These are phyloP conservation scores for Draba incana DNA, from an alignment of 345 rosid species.

Conservation along the genomic window DNA sequence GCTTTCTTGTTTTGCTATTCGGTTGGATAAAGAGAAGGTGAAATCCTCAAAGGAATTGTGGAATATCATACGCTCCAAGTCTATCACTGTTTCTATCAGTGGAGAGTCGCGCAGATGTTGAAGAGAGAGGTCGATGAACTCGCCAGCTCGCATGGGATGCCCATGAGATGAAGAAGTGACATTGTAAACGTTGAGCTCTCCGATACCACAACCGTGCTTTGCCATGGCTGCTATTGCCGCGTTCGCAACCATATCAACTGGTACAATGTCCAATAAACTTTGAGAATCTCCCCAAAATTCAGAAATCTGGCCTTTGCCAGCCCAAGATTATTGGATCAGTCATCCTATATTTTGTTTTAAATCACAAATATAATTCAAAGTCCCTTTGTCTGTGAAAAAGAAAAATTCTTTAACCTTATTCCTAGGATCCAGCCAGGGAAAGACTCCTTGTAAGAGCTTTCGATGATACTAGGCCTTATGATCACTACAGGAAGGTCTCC, in stretches of 20 bases:
- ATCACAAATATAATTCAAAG: neutral
- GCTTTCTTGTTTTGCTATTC: slow-evolving; percentile 17
- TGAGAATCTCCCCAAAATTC: slow-evolving; percentile 35
- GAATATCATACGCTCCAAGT: neutral
- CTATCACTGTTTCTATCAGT: neutral
- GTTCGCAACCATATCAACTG: slow-evolving; percentile 41
- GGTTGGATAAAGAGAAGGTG: slow-evolving; percentile 19
- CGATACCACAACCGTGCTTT: slow-evolving; percentile 23
- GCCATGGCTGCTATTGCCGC: slow-evolving; percentile 39
- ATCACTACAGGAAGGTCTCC: slow-evolving; percentile 56
- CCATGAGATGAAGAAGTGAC: slow-evolving; percentile 29
- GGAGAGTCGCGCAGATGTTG: slow-evolving; percentile 25
- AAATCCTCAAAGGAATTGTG: slow-evolving; percentile 28
- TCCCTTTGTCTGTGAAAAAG: neutral
- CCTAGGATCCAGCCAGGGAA: slow-evolving; percentile 98
- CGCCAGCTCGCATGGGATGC: slow-evolving; percentile 21
- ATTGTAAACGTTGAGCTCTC: slow-evolving; percentile 28
- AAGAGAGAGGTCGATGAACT: neutral
- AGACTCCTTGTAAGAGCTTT: slow-evolving; percentile 84
- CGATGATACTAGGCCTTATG: slow-evolving; percentile 65
- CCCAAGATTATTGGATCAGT: slow-evolving; percentile 43
- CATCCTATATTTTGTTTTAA: slow-evolving; percentile 33
- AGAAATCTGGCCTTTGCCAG: slow-evolving; percentile 45
- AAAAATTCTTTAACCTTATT: slow-evolving; percentile 22
- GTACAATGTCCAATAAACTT: slow-evolving; percentile 34